phyloP scores from a whole-genome alignment of 306 rosid genomes.

The Alnus glutinosa region DNA sequence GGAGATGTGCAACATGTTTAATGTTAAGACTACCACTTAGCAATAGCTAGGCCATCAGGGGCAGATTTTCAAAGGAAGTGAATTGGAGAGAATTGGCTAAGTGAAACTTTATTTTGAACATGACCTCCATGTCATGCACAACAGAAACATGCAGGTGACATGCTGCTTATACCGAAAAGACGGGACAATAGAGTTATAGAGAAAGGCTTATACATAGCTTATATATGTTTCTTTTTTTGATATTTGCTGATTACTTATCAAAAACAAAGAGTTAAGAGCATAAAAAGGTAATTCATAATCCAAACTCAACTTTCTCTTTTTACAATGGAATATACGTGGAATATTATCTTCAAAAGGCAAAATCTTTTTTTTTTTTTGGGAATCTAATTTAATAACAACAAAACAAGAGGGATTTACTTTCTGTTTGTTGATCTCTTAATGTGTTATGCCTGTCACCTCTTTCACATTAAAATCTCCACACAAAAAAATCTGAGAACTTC shows the following conservation, averaged over 20 bases:
- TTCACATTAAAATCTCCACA: neutral
- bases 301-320: neutral
- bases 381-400: neutral
- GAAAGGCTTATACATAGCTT: neutral
- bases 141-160: neutral
- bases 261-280: neutral
- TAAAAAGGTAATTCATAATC: neutral
- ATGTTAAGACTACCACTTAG: neutral
- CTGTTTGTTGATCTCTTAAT: neutral
- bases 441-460: neutral
- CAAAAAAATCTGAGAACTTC: neutral
- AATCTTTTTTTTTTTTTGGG: neutral
- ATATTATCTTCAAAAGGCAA: neutral
- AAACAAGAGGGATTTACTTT: neutral
- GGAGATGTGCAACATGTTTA: neutral
- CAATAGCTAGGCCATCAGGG: neutral
- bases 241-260: no score
- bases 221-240: neutral
- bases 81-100: conserved; percentile 1
- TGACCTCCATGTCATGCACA: neutral
- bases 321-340: neutral
- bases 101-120: neutral
- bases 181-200: neutral
- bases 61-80: neutral
- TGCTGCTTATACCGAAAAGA: neutral